These are phyloP conservation scores for Pyracantha coccinea DNA, from an alignment of 331 rosid species.

Conservation along the genomic window DNA sequence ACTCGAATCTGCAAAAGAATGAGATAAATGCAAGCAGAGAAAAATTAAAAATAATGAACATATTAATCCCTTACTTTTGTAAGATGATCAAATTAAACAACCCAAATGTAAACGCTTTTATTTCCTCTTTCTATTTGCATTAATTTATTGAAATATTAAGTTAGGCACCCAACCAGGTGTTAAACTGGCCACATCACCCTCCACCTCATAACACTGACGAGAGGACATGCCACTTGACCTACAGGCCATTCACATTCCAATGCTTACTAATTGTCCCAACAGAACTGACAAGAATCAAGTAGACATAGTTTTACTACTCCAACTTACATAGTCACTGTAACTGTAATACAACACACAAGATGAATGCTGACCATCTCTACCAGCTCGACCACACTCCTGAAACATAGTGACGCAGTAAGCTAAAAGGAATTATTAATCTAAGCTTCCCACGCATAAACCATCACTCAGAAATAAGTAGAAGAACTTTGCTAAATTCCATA, in stretches of 20 bases:
- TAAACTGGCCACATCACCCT: not conserved
- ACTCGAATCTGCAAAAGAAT: constrained; percentile 61
- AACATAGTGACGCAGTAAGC: constrained; percentile 22
- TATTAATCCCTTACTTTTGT: not conserved
- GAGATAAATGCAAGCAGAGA: constrained; percentile 4
- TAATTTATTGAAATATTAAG: not conserved
- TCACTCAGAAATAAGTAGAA: constrained; percentile 19
- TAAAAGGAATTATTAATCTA: not conserved
- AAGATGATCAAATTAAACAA: not conserved
- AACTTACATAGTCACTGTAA: constrained; percentile 86
- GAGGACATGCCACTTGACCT: not conserved
- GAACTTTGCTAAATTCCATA: not conserved
- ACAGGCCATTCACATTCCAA: not conserved
- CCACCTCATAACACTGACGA: not conserved
- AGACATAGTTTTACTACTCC: not conserved
- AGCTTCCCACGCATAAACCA: constrained; percentile 52
- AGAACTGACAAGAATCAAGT: constrained; percentile 6
- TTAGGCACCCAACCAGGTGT: not conserved
- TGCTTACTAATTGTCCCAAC: not conserved
- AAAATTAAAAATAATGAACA: not conserved
- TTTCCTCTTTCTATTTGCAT: constrained; percentile 6
- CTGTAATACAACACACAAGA: constrained; percentile 87
- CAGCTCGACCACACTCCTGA: constrained; percentile 99
- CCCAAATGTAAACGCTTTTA: not conserved
- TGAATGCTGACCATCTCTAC: constrained; percentile 90